Evolutionary conservation across 176 grass and related monocot genomes (phyloP).

Genomic region (Olyra latifolia): DNA sequence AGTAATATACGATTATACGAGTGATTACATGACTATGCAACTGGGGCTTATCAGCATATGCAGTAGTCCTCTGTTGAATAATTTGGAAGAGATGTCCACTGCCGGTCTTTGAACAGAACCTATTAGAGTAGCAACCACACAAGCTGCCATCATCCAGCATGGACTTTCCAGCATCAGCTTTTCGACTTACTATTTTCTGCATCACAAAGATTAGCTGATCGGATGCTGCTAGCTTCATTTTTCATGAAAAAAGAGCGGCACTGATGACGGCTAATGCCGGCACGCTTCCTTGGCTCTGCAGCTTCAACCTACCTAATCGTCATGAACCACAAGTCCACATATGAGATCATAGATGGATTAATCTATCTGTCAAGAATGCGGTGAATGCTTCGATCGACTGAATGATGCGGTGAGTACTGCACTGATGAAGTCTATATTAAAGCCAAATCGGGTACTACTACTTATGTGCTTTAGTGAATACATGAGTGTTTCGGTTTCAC

Average conservation of each 20-base stretch:
- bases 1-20: not conserved
- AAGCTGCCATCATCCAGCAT: conserved; percentile 1
- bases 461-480: not conserved
- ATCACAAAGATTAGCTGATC: not conserved
- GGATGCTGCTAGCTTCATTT: not conserved
- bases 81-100: not conserved
- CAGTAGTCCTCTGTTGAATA: not conserved
- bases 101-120: not conserved
- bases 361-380: conserved; percentile 2
- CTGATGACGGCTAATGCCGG: conserved; percentile 28
- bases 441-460: conserved; percentile 12
- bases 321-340: not conserved
- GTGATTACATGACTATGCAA: not conserved
- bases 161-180: conserved; percentile 1
- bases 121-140: not conserved
- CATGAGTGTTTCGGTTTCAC: not conserved
- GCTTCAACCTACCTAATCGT: conserved; percentile 23
- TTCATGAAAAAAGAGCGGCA: conserved; percentile 27
- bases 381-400: not conserved
- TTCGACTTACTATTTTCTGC: conserved; percentile 7
- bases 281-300: conserved; percentile 34
- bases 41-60: not conserved
- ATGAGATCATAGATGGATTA: not conserved
- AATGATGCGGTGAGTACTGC: conserved; percentile 32
- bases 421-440: conserved; percentile 13